Evolutionary conservation across 1,139 yeast genomes (phyloP), one percentile per base, ranked within the genome.

Genomic region (Suhomyces chickasaworum): DNA sequence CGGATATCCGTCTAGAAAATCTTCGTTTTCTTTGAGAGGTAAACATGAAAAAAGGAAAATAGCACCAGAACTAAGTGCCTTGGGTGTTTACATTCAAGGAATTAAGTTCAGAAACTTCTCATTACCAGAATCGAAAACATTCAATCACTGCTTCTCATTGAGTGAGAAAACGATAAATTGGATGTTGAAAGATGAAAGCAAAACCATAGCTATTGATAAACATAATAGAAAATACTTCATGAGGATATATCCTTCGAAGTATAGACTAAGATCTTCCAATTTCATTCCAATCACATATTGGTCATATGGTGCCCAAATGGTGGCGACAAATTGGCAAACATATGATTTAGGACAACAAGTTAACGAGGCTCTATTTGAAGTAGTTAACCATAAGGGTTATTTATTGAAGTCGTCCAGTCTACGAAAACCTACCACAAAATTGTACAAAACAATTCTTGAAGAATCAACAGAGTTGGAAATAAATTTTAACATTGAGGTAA

Each of bases 241-340:
- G 86, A 75, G 99, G 44, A 80, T 90, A 0, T 93, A 95, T 61
- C 99, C 99, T 0, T 84, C 95, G 0, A 84, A 83, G 10, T 78
- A 82, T 48, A 70, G 98, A 41, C 75, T 89, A 49, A 84, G 75
- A 45, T 89, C 97, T 1, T 75, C 89, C 3, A 93, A 93, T 58
- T 91, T 89, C 59, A 77, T 77, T 37, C 98, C 99, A 0, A 68
- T 88, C 4, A 67, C 66, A 0, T 89, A 81, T 58, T 93, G 99
- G 99, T 73, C 75, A 40, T 73, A 78, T 44, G 99, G 99, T 0
- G 85, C 79, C 4, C 99, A 93, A 60, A 81, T 95, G 90, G 98
- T 89, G 3, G 98, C 99, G 0, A 84, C 96, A 1, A 93, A 93
- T 60, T 95, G 98, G 98, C 99, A 93, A 65, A 86, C 96, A 0